phyloP scores from a whole-genome alignment of 805 yeast genomes.

The Saccharomycopsis sp. region DNA sequence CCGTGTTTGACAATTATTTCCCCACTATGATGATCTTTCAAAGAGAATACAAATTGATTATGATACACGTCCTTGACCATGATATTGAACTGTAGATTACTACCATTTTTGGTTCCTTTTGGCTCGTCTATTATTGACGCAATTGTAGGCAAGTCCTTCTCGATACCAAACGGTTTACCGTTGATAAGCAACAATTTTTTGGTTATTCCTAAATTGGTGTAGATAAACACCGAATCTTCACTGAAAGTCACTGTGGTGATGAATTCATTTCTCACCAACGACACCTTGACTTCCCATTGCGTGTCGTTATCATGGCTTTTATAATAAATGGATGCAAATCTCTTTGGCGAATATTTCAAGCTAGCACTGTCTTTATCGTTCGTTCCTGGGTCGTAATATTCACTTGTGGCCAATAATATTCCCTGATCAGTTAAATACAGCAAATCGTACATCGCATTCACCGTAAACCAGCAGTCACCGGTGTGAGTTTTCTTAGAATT shows the following conservation, averaged over 20 bases:
- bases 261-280: slow-evolving; percentile 13
- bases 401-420: slow-evolving; percentile 12
- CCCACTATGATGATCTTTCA: not conserved
- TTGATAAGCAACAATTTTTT: slow-evolving; percentile 6
- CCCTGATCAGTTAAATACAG: slow-evolving; percentile 12
- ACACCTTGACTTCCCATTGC: slow-evolving; percentile 6
- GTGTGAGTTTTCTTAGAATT: not conserved
- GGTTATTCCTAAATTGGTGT: slow-evolving; percentile 8
- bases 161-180: slow-evolving; percentile 13
- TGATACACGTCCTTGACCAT: slow-evolving; percentile 8
- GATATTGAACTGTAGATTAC: slow-evolving; percentile 8
- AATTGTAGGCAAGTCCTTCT: slow-evolving; percentile 13
- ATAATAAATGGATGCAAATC: slow-evolving; percentile 8
- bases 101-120: not conserved
- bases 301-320: slow-evolving; percentile 5
- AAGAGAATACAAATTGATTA: slow-evolving; percentile 6
- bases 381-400: slow-evolving; percentile 10
- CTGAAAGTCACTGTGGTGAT: slow-evolving; percentile 3
- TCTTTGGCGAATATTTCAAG: slow-evolving; percentile 5
- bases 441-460: slow-evolving; percentile 17
- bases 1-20: not conserved
- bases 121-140: slow-evolving; percentile 10
- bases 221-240: slow-evolving; percentile 4
- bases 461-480: slow-evolving; percentile 12
- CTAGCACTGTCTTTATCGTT: slow-evolving; percentile 3